phyloP scores from a whole-genome alignment of 352 stramenopile species.

The Pythium grandisporangium region DNA sequence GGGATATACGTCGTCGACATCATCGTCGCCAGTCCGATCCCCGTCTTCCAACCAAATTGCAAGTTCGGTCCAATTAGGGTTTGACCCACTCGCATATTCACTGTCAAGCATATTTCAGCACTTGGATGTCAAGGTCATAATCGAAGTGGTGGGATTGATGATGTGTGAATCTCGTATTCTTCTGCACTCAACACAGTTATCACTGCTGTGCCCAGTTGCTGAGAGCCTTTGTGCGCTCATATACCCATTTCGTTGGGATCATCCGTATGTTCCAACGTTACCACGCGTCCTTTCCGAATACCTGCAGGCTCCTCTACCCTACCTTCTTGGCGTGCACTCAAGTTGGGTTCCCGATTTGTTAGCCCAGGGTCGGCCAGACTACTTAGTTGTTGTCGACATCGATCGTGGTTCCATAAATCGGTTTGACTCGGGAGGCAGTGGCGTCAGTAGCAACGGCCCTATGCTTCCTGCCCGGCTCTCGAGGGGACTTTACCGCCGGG shows the following conservation, averaged over 20 bases:
- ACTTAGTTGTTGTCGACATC: slow-evolving; percentile 77
- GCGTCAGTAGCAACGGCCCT: slow-evolving; percentile 29
- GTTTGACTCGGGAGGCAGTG: no score
- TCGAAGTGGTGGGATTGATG: slow-evolving; percentile 55
- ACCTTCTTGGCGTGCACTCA: slow-evolving; percentile 74
- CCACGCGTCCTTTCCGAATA: slow-evolving; percentile 78
- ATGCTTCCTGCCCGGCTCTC: slow-evolving; percentile 47
- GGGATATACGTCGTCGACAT: no score
- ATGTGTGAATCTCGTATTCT: slow-evolving; percentile 77
- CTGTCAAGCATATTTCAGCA: slow-evolving; percentile 57
- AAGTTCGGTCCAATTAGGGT: slow-evolving; percentile 25
- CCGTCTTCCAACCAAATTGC: slow-evolving; percentile 10
- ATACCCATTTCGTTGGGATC: slow-evolving; percentile 82
- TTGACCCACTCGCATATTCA: slow-evolving; percentile 67
- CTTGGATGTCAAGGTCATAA: slow-evolving; percentile 66
- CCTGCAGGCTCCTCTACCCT: slow-evolving; percentile 71
- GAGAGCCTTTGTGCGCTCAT: slow-evolving; percentile 72
- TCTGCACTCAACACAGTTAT: slow-evolving; percentile 69
- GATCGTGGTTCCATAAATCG: slow-evolving; percentile 58
- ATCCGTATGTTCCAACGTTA: slow-evolving; percentile 78
- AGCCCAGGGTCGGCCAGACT: slow-evolving; percentile 59
- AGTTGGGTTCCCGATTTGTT: slow-evolving; percentile 57
- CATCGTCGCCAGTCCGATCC: no score
- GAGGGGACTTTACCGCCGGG: slow-evolving; percentile 26
- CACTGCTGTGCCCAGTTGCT: slow-evolving; percentile 58